These are phyloP conservation scores for Mycogone perniciosa DNA, from an alignment of 2,329 filamentous ascomycete genomes.

Conservation along the genomic window DNA sequence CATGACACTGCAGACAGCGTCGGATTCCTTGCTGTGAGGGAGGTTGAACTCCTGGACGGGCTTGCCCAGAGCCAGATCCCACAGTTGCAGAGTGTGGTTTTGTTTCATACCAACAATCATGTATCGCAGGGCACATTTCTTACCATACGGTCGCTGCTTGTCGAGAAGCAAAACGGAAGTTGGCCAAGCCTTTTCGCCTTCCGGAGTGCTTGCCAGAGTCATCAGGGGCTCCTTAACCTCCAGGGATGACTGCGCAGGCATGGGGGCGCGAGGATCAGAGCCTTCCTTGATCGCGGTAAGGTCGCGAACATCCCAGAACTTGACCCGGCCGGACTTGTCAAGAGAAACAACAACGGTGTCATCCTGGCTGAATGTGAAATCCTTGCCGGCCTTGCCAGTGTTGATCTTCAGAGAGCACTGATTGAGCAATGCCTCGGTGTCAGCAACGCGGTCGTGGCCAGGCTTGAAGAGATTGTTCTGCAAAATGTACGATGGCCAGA, in stretches of 20 bases:
- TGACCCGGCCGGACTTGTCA: constrained; percentile 92
- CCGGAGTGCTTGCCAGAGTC: constrained; percentile 78
- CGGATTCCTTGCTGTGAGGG: constrained; percentile 90
- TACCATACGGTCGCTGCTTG: constrained; percentile 89
- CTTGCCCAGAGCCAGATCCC: constrained; percentile 93
- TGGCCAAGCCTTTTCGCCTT: constrained; percentile 91
- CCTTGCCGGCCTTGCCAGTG: constrained; percentile 95
- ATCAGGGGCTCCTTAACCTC: constrained; percentile 83
- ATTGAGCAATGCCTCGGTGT: constrained; percentile 80
- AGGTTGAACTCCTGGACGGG: constrained; percentile 96
- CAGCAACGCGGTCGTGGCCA: constrained; percentile 62
- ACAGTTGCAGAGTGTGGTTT: constrained; percentile 96
- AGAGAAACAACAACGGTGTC: constrained; percentile 90
- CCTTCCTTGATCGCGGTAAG: constrained; percentile 53
- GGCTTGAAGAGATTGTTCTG: constrained; percentile 58
- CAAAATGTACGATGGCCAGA: constrained; percentile 62
- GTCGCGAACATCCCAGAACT: constrained; percentile 95
- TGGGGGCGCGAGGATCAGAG: constrained; percentile 43
- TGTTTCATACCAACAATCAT: constrained; percentile 98
- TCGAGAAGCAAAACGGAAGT: constrained; percentile 94
- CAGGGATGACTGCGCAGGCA: constrained; percentile 52
- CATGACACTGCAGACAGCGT: constrained; percentile 94
- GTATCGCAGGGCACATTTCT: constrained; percentile 84
- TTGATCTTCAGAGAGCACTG: constrained; percentile 89
- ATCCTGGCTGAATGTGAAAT: constrained; percentile 96